A percentile compares a stretch with the other conserved stretches of the same genome.
Evolutionary conservation across 2,329 filamentous ascomycete species (phyloP).

Genomic region (Didymella keratinophila): DNA sequence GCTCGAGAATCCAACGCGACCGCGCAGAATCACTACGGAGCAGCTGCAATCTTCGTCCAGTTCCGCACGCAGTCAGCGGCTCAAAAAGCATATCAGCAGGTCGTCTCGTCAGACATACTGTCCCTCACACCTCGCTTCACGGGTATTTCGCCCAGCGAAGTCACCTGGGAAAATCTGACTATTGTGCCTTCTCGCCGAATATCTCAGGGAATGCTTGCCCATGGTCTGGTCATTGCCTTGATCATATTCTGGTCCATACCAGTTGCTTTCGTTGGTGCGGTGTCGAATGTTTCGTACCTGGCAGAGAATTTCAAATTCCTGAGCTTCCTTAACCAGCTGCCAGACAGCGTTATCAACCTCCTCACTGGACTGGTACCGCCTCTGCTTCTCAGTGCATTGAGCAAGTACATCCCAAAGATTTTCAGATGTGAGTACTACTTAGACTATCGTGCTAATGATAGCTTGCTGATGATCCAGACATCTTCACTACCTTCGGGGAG

Average conservation of each 20-base stretch:
- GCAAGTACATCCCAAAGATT: conserved; percentile 85
- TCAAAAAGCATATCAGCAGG: conserved; percentile 79
- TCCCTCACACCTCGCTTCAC: conserved; percentile 87
- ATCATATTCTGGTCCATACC: conserved; percentile 88
- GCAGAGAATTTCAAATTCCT: conserved; percentile 71
- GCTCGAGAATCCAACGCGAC: conserved; percentile 72
- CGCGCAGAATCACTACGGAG: conserved; percentile 63
- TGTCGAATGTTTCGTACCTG: conserved; percentile 83
- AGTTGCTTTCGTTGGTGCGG: conserved; percentile 79
- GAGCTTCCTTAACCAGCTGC: conserved; percentile 75
- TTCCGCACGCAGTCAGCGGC: conserved; percentile 84
- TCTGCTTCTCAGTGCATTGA: conserved; percentile 79
- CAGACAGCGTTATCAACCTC: conserved; percentile 76
- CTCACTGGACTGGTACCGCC: conserved; percentile 85
- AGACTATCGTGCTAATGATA: too few species aligned
- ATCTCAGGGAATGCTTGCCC: conserved; percentile 75
- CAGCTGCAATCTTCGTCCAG: conserved; percentile 88
- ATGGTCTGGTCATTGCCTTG: conserved; percentile 75
- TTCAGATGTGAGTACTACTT: conserved; percentile 69
- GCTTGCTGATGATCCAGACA: conserved; percentile 58
- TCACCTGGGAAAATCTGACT: conserved; percentile 86
- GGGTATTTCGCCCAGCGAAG: conserved; percentile 79
- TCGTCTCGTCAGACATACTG: conserved; percentile 57
- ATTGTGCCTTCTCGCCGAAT: conserved; percentile 84
- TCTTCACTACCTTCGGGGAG: conserved; percentile 81